phyloP scores from a whole-genome alignment of 1,284 basidiomycete species.

The Sporisorium sorghi region DNA sequence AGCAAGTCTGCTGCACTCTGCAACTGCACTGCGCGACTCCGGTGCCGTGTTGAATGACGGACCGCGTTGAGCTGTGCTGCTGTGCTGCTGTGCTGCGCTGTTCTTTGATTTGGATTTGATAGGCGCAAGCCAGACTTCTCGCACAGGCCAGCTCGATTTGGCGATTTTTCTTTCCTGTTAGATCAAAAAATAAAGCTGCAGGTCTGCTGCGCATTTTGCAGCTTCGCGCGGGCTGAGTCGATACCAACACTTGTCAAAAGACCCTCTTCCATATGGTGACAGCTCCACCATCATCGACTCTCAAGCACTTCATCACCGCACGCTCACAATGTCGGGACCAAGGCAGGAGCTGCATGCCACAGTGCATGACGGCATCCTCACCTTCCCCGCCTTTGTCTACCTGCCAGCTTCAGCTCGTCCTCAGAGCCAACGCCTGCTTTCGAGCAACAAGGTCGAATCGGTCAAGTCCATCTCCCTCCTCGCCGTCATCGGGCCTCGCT shows the following conservation, averaged over 20 bases:
- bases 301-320: neutral
- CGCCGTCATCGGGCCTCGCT: too few species aligned
- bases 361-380: neutral
- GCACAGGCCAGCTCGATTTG: constrained; percentile 16
- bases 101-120: neutral
- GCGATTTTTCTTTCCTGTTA: neutral
- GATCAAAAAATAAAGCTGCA: neutral
- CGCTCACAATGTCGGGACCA: constrained; percentile 5
- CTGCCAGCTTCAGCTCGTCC: constrained; percentile 24
- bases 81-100: constrained; percentile 13
- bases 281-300: constrained; percentile 5
- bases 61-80: constrained; percentile 1
- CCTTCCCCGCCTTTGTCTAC: constrained; percentile 26
- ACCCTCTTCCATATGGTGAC: neutral
- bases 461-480: constrained; percentile 15
- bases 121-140: neutral
- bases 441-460: constrained; percentile 1
- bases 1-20: too few species aligned
- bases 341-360: neutral
- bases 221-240: neutral
- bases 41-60: constrained; percentile 11
- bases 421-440: neutral
- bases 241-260: constrained; percentile 1
- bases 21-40: constrained; percentile 7
- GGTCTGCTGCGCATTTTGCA: neutral